Conservation (phyloP, 1,284 basidiomycete species). For the Boletellus dicymbophilus region DNA sequence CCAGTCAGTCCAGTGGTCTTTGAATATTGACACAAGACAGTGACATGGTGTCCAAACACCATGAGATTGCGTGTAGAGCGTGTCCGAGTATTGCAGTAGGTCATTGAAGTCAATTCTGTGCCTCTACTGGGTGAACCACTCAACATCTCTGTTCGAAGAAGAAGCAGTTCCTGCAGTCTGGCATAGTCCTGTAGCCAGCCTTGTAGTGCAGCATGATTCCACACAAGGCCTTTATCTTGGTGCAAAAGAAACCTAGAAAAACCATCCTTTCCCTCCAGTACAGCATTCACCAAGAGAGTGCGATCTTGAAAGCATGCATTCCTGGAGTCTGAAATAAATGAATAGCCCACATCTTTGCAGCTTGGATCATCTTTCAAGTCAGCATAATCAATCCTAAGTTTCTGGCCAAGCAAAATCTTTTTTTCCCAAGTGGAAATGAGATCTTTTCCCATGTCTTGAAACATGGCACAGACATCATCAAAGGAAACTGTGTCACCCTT, state of each 20-base stretch:
- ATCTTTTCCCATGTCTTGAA: slow-evolving; percentile 8
- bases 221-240: background rate
- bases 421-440: slow-evolving; percentile 19
- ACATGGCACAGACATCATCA: slow-evolving; percentile 10
- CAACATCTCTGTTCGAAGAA: slow-evolving; percentile 16
- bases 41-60: slow-evolving; percentile 16
- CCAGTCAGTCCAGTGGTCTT: slow-evolving; percentile 23
- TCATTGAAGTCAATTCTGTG: slow-evolving; percentile 25
- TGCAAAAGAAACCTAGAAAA: background rate
- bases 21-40: slow-evolving; percentile 26
- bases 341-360: slow-evolving; percentile 6
- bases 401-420: slow-evolving; percentile 11
- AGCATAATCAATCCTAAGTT: slow-evolving; percentile 10
- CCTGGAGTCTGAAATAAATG: background rate
- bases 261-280: fast-evolving
- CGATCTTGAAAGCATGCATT: slow-evolving; percentile 12
- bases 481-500: slow-evolving; percentile 18
- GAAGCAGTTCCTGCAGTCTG: slow-evolving; percentile 7
- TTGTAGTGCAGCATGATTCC: slow-evolving; percentile 4
- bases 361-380: background rate
- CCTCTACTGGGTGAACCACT: slow-evolving; percentile 24
- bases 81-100: slow-evolving; percentile 13
- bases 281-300: background rate
- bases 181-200: slow-evolving; percentile 24
- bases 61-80: slow-evolving; percentile 14